Evolutionary conservation across 2,329 filamentous ascomycete genomes (phyloP).

Genomic region (Phoma herbarum): DNA sequence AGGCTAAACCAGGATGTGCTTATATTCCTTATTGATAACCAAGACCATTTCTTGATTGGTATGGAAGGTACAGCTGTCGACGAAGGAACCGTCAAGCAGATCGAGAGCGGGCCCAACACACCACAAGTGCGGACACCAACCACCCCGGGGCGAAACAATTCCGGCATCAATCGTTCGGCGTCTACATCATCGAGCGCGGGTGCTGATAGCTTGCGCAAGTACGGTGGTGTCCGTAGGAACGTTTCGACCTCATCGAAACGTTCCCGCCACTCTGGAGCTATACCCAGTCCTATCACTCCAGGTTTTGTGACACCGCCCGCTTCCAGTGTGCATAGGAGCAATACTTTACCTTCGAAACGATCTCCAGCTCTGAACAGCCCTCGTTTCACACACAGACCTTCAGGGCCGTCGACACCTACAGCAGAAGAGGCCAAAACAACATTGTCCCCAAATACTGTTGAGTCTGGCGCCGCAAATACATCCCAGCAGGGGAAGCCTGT

Average conservation of each 20-base stretch:
- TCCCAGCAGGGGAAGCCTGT: slow-evolving; percentile 22
- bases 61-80: slow-evolving; percentile 99
- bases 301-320: slow-evolving; percentile 51
- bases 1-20: slow-evolving; percentile 94
- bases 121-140: slow-evolving; percentile 61
- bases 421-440: slow-evolving; percentile 40
- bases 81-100: slow-evolving; percentile 73
- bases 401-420: slow-evolving; percentile 62
- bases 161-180: slow-evolving; percentile 74
- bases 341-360: slow-evolving; percentile 91
- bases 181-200: slow-evolving; percentile 76
- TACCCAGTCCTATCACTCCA: slow-evolving; percentile 67
- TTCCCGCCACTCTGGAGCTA: slow-evolving; percentile 76
- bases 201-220: slow-evolving; percentile 84
- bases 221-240: slow-evolving; percentile 82
- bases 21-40: slow-evolving; percentile 97
- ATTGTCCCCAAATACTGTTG: slow-evolving; percentile 29
- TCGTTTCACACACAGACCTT: slow-evolving; percentile 55
- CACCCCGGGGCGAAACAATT: slow-evolving; percentile 60
- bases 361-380: slow-evolving; percentile 70
- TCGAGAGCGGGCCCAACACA: slow-evolving; percentile 72
- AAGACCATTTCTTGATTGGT: slow-evolving; percentile 96
- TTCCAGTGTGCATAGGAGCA: slow-evolving; percentile 76
- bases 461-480: slow-evolving; percentile 21
- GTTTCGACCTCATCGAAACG: slow-evolving; percentile 91